Conservation (phyloP, 1,139 yeast genomes). For the Hemisphaericaspora xylofermentans region DNA sequence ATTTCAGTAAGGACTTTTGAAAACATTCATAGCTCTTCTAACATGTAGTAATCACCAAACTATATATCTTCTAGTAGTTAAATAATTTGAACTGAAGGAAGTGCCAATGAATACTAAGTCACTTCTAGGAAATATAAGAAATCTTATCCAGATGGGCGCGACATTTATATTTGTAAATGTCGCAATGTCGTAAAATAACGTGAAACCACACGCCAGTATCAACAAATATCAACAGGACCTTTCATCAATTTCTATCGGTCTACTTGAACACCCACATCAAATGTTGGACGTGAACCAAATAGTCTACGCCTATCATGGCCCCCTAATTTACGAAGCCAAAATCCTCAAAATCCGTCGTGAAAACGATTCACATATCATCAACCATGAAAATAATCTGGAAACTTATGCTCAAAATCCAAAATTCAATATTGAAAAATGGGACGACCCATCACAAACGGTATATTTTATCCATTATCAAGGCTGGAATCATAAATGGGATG, state of each 20-base stretch:
- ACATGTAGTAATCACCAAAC: too few relatives aligned
- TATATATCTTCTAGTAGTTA: too few relatives aligned
- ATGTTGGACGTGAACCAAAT: constrained; percentile 35
- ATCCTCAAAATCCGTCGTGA: constrained; percentile 65
- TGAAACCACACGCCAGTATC: too few relatives aligned
- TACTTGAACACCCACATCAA: background rate
- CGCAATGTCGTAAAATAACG: background rate
- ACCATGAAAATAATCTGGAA: constrained; percentile 13
- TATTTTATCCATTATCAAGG: constrained; percentile 89
- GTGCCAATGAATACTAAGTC: too few relatives aligned
- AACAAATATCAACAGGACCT: too few relatives aligned
- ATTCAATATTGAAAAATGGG: constrained; percentile 13
- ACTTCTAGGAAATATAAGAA: too few relatives aligned
- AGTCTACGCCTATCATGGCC: constrained; percentile 89
- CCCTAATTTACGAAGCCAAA: constrained; percentile 86
- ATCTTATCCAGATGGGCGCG: too few relatives aligned
- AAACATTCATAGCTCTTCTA: too few relatives aligned
- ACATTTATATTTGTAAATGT: too few relatives aligned
- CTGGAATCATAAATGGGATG: constrained; percentile 97
- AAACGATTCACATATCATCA: constrained; percentile 23
- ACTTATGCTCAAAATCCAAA: constrained; percentile 12
- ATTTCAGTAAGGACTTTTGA: too few relatives aligned
- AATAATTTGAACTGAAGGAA: too few relatives aligned
- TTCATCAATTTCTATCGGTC: too few relatives aligned
- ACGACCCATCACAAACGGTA: constrained; percentile 6